phyloP scores from a whole-genome alignment of 2,329 filamentous ascomycete species.

The Lasiodiplodia gonubiensis region DNA sequence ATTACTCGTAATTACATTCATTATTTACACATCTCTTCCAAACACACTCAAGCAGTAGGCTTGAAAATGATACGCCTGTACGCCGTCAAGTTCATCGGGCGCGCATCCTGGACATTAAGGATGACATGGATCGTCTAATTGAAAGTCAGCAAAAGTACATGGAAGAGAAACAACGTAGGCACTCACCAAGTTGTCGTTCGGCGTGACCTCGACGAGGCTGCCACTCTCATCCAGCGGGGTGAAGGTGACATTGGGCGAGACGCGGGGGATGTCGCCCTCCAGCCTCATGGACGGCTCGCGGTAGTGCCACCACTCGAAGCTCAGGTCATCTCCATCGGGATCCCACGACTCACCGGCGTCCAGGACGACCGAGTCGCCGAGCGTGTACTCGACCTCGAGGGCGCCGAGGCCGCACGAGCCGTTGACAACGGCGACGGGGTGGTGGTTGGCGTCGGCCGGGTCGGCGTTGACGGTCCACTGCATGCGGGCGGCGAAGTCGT shows the following conservation, averaged over 20 bases:
- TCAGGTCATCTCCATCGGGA: slow-evolving; percentile 32
- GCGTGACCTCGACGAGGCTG: slow-evolving; percentile 21
- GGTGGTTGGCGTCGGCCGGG: slow-evolving; percentile 29
- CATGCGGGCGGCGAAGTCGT: slow-evolving; percentile 52
- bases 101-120: slow-evolving; percentile 27
- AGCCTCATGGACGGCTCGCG: slow-evolving; percentile 21
- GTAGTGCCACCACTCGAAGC: slow-evolving; percentile 34
- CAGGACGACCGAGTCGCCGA: slow-evolving; percentile 29
- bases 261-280: slow-evolving; percentile 12
- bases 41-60: slow-evolving; percentile 11
- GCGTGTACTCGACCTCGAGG: slow-evolving; percentile 25
- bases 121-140: slow-evolving; percentile 30
- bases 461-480: slow-evolving; percentile 42
- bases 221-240: slow-evolving; percentile 1
- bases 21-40: background rate
- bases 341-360: slow-evolving; percentile 33
- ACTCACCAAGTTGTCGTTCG: slow-evolving; percentile 29
- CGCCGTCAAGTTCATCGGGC: slow-evolving; percentile 28
- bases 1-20: background rate
- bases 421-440: slow-evolving; percentile 33
- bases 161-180: background rate
- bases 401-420: slow-evolving; percentile 28
- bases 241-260: slow-evolving; percentile 26
- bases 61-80: slow-evolving; percentile 29
- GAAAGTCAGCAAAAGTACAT: background rate